Conservation (phyloP, 108 stramenopile species). For the Cyclostephanos tholiformis region DNA sequence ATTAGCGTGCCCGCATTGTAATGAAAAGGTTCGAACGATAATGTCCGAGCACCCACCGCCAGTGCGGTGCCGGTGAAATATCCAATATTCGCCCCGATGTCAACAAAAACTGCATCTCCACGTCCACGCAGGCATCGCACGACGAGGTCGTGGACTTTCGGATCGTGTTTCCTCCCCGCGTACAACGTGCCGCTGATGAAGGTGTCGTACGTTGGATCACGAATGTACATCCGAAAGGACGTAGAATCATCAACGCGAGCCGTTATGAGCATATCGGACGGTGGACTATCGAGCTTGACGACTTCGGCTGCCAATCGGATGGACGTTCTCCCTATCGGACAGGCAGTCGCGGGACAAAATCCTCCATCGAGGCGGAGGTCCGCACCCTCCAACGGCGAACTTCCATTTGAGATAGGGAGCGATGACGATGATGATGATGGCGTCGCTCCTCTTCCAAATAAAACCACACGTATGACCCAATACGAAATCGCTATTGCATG, state of each 20-base stretch:
- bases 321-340: neutral
- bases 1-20: neutral
- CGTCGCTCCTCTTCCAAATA: no score
- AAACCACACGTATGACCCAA: no score
- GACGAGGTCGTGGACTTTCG: neutral
- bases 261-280: neutral
- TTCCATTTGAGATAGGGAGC: no score
- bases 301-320: neutral
- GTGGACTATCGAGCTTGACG: neutral
- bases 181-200: neutral
- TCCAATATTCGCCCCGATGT: neutral
- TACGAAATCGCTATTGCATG: no score
- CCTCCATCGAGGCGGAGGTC: neutral
- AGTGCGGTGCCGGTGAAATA: neutral
- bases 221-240: neutral
- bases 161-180: neutral
- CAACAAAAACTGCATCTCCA: neutral
- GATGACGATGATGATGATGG: no score
- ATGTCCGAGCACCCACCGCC: neutral
- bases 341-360: neutral
- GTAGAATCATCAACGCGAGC: neutral
- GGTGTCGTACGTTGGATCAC: neutral
- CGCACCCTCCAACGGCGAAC: no score
- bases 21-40: conserved; percentile 1
- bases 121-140: neutral